phyloP scores from a whole-genome alignment of 306 rosid genomes.

The Vigna mungo region DNA sequence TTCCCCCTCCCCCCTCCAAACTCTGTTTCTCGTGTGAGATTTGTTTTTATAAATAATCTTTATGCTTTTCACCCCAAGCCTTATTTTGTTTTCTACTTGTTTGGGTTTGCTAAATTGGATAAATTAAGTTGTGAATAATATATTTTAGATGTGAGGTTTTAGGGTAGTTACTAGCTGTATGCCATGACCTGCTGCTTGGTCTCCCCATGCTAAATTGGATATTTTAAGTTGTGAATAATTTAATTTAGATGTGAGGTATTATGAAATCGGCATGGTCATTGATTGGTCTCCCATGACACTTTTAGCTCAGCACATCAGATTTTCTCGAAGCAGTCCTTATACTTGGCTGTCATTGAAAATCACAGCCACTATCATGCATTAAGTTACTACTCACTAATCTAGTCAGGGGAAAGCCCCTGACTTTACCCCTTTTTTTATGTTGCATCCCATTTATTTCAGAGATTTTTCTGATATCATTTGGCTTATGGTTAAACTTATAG shows the following conservation, averaged over 20 bases:
- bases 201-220: not conserved
- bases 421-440: not conserved
- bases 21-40: not conserved
- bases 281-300: not conserved
- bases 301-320: not conserved
- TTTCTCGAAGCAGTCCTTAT: not conserved
- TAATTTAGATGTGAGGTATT: not conserved
- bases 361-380: not conserved
- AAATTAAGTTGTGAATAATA: not conserved
- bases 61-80: not conserved
- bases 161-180: not conserved
- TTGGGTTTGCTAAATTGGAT: not conserved
- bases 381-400: not conserved
- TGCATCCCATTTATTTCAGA: not conserved
- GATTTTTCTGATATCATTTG: not conserved
- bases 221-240: not conserved
- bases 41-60: not conserved
- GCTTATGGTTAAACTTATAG: not conserved
- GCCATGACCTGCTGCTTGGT: not conserved
- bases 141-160: not conserved
- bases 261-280: not conserved
- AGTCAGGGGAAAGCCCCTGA: not conserved
- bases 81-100: not conserved
- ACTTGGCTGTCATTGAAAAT: not conserved
- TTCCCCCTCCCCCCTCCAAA: not conserved